Evolutionary conservation across 768 basidiomycete species (phyloP), one percentile per base, ranked within the genome.

Genomic region (Strobilomyces confusus): DNA sequence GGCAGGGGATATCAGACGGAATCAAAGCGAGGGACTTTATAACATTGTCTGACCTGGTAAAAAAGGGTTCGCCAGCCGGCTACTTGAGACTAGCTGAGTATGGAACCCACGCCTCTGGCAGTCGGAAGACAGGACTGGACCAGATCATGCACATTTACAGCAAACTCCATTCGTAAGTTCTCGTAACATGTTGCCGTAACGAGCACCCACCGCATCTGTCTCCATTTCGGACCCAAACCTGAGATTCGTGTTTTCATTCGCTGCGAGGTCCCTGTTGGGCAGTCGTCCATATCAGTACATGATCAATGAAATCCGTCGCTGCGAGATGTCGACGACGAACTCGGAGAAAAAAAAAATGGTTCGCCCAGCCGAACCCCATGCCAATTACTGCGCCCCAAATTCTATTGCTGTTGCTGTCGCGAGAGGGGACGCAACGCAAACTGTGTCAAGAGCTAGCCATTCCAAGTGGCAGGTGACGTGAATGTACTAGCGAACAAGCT

Each of bases 31-130:
- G 56, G 53, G 54, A 52, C 50, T 68, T 68, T 70, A 70, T 70
- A 68, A 68, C 66, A 48, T 67, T 69, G 66, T 67, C 44, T 51
- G 37, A 54, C 44, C 32, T 64, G 44, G 51, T 38, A 38, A 56
- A 62, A 54, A 64, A 42, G 53, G 62, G 52, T 61, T 63, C 53
- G 54, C 55, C 56, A 51, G 34, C 49, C 54, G 61, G 58, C 19
- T 58, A 63, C 51, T 55, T 55, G 58, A 42, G 56, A 52, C 65
- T 57, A 62, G 42, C 65, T 61, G 54, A 52, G 57, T 63, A 68
- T 64, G 58, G 64, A 51, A 66, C 61, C 65, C 65, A 68, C 65
- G 66, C 64, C 52, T 66, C 43, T 63, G 63, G 48, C 64, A 65
- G 63, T 60, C 60, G 68, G 66, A 65, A 59, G 64, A 65, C 59